Base-by-base conservation (phyloP, 2,329 filamentous ascomycete genomes). In the Fusarium acutatum region DNA sequence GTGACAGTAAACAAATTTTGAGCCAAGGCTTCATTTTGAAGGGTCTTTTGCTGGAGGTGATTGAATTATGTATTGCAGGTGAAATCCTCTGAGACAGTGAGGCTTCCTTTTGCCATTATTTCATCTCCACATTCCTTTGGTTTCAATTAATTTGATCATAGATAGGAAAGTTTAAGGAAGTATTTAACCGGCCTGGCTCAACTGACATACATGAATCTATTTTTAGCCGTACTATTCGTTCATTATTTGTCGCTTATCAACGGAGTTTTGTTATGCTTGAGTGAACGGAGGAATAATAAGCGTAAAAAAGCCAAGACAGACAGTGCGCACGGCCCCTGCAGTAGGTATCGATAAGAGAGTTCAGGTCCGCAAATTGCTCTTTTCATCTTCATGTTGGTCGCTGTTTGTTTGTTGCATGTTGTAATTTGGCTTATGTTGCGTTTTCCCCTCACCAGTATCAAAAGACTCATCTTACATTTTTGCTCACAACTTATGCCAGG, bases 41-140 rank as follows among this genome's bases (percentile, higher is more conserved):
- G 3, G 28, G 12, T 18, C 3, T 17, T 30, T 9, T 18, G 6
- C 1, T 6, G 15, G 11, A 3, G 1, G 15, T 49, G 28, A 17
- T 17, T n/a, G 44, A 17, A 12, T 4, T 12, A 8, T 17, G 14
- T 12, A 30, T 12, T 7, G 12, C 18, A 20, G 12, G 2, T 20
- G 7, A 15, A 28, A 28, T 17, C 12, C n/a, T 24, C 2, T 2
- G 5, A 63, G 13, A 8, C 10, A 43, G n/a, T 6, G 15, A 43
- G 40, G 10, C 40, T 12, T 18, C 5, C 10, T 43, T 43, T 43
- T 22, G 15, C 26, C 18, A 47, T 30, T 47, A 28, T 8, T 47
- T 6, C 20, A n/a, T 10, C 26, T n/a, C 17, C 20, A 30, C 4
- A 5, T 7, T 28, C 9, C 7, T 14, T 18, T 26, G 10, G 24